Evolutionary conservation across 805 yeast genomes (phyloP).

Genomic region (Dipodascopsis tothii): DNA sequence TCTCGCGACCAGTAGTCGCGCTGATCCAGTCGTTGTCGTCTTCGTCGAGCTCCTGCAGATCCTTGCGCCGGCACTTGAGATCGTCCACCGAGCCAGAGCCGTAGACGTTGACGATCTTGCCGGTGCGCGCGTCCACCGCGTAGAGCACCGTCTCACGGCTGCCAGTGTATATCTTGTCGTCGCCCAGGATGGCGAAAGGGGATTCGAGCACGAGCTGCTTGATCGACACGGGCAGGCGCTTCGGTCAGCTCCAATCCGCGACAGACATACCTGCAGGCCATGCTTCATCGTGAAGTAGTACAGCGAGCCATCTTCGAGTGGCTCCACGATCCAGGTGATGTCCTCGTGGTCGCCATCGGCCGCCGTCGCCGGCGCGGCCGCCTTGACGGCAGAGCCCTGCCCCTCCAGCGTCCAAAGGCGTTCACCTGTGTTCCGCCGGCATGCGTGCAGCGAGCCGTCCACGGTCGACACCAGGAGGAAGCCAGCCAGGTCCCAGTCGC

Average conservation of each 20-base stretch:
- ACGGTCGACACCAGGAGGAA: conserved; percentile 66
- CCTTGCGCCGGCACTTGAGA: conserved; percentile 5
- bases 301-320: conserved; percentile 73
- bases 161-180: conserved; percentile 84
- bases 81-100: conserved; percentile 45
- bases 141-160: conserved; percentile 66
- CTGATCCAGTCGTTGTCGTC: conserved; percentile 16
- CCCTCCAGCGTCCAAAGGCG: conserved; percentile 69
- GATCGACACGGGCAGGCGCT: conserved; percentile 66
- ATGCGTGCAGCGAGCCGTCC: conserved; percentile 80
- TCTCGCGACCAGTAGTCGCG: conserved; percentile 8
- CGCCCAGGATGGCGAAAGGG: conserved; percentile 72
- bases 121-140: conserved; percentile 64
- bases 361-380: conserved; percentile 22
- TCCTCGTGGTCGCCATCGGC: conserved; percentile 26
- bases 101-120: conserved; percentile 61
- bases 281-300: conserved; percentile 67
- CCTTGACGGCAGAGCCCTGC: conserved; percentile 53
- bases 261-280: conserved; percentile 53
- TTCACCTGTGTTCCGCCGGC: conserved; percentile 67
- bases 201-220: conserved; percentile 70
- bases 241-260: neutral
- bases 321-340: conserved; percentile 82
- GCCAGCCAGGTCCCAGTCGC: conserved; percentile 48
- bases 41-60: conserved; percentile 7